A percentile compares a stretch with the other conserved stretches of the same genome.
phyloP scores from a whole-genome alignment of 352 stramenopile genomes.

The Plasmopara halstedii region DNA sequence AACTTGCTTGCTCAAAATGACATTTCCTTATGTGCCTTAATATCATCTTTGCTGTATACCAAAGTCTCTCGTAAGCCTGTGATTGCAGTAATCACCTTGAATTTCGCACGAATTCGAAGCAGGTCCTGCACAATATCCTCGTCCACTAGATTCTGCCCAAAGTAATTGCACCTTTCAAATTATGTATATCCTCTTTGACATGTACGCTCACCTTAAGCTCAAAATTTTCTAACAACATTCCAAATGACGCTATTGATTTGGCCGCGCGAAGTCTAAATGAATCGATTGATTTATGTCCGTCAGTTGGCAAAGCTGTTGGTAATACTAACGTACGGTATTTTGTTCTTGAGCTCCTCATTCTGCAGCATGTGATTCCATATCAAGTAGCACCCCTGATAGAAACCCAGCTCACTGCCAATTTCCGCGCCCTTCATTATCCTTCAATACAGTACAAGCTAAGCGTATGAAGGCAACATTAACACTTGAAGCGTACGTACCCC shows the following conservation, averaged over 20 bases:
- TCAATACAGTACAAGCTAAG: slow-evolving; percentile 2
- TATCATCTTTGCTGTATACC: slow-evolving; percentile 60
- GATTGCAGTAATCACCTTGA: slow-evolving; percentile 70
- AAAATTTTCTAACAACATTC: slow-evolving; percentile 40
- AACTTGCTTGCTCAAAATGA: slow-evolving; percentile 65
- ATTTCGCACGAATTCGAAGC: slow-evolving; percentile 72
- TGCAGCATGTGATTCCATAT: slow-evolving; percentile 61
- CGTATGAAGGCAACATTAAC: neutral
- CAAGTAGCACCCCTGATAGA: slow-evolving; percentile 72
- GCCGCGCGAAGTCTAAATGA: slow-evolving; percentile 33
- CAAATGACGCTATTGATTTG: slow-evolving; percentile 58
- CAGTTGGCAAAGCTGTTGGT: neutral
- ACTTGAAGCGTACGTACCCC: slow-evolving; percentile 29
- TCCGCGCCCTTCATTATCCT: slow-evolving; percentile 73
- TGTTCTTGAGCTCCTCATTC: slow-evolving; percentile 20
- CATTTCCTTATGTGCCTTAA: slow-evolving; percentile 79
- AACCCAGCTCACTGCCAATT: slow-evolving; percentile 75
- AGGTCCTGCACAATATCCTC: slow-evolving; percentile 68
- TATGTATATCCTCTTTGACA: neutral
- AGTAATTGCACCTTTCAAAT: neutral
- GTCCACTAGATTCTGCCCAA: slow-evolving; percentile 61
- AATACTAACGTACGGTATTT: slow-evolving; percentile 33
- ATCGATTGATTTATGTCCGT: neutral
- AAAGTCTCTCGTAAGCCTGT: slow-evolving; percentile 42
- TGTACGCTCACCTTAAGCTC: slow-evolving; percentile 48